These are phyloP conservation scores for Phytophthora parvispora DNA, from an alignment of 352 stramenopile species.

Conservation along the genomic window DNA sequence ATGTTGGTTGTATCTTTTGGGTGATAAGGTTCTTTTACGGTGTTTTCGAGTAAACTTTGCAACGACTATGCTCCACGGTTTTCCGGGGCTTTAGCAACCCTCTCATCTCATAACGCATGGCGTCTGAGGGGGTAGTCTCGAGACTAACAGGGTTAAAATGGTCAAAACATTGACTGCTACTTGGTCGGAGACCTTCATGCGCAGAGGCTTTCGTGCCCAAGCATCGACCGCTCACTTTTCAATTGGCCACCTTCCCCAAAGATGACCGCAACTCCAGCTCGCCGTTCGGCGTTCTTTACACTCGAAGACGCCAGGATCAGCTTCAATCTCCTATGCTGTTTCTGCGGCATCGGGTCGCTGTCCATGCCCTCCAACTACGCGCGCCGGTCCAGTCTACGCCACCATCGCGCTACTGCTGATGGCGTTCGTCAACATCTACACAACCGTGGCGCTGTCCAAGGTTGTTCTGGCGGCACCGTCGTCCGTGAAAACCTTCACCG, in stretches of 20 bases:
- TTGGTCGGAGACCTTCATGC: neutral
- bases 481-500: conserved; percentile 55
- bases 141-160: too few species aligned
- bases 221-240: conserved; percentile 22
- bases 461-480: conserved; percentile 45
- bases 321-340: conserved; percentile 75
- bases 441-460: conserved; percentile 52
- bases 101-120: too few species aligned
- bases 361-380: conserved; percentile 78
- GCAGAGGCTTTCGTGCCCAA: neutral
- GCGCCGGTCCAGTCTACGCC: conserved; percentile 53
- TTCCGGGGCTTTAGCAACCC: too few species aligned
- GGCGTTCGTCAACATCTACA: conserved; percentile 74
- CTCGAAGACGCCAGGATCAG: conserved; percentile 65
- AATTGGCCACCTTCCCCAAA: conserved; percentile 9
- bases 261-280: conserved; percentile 13
- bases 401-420: conserved; percentile 67
- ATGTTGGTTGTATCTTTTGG: too few species aligned
- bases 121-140: too few species aligned
- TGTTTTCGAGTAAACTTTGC: too few species aligned
- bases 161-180: neutral
- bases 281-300: conserved; percentile 42
- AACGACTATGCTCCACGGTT: too few species aligned
- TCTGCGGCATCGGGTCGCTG: conserved; percentile 76
- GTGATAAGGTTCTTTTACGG: too few species aligned